Percentiles rank a stretch among this genome's conserved stretches.
These are phyloP conservation scores for Amoebophrya sp. DNA, from an alignment of 169 alveolate species.

Conservation along the genomic window DNA sequence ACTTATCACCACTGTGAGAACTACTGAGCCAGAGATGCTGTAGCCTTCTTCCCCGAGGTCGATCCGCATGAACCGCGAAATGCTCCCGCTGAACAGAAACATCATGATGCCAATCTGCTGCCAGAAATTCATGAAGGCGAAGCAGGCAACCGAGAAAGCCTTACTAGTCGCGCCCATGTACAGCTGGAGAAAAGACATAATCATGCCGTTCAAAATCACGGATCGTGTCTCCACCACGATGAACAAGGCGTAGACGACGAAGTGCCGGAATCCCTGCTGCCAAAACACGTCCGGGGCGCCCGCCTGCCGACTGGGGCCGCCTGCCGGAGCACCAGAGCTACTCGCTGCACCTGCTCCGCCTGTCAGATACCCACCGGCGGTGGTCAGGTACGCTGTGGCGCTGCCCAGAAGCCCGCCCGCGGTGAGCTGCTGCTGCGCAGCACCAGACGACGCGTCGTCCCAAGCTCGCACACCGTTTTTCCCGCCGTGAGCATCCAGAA, in stretches of 20 bases:
- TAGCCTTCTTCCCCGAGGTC: not conserved
- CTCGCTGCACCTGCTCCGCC: too few relatives aligned
- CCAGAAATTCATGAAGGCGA: slow-evolving; percentile 23
- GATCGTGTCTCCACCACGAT: not conserved
- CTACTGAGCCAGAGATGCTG: not conserved
- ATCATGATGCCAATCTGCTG: slow-evolving; percentile 14
- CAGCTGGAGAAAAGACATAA: not conserved
- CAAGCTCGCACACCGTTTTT: not conserved
- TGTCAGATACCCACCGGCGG: too few relatives aligned
- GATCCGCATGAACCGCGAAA: not conserved
- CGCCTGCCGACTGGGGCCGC: too few relatives aligned
- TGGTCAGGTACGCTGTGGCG: too few relatives aligned
- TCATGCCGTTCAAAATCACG: not conserved
- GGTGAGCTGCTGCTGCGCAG: too few relatives aligned
- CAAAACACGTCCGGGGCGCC: too few relatives aligned
- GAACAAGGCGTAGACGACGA: not conserved
- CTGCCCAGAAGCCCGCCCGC: too few relatives aligned
- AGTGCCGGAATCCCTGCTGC: not conserved
- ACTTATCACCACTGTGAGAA: not conserved
- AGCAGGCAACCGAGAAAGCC: not conserved
- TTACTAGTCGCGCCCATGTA: not conserved
- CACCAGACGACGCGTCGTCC: too few relatives aligned
- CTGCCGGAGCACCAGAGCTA: too few relatives aligned
- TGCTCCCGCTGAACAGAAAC: slow-evolving; percentile 12
- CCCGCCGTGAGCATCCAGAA: not conserved